A percentile compares a stretch with the other conserved stretches of the same genome.
These are phyloP conservation scores for Phyllosticta citribraziliensis DNA, from an alignment of 2,329 filamentous ascomycete species.

Conservation along the genomic window DNA sequence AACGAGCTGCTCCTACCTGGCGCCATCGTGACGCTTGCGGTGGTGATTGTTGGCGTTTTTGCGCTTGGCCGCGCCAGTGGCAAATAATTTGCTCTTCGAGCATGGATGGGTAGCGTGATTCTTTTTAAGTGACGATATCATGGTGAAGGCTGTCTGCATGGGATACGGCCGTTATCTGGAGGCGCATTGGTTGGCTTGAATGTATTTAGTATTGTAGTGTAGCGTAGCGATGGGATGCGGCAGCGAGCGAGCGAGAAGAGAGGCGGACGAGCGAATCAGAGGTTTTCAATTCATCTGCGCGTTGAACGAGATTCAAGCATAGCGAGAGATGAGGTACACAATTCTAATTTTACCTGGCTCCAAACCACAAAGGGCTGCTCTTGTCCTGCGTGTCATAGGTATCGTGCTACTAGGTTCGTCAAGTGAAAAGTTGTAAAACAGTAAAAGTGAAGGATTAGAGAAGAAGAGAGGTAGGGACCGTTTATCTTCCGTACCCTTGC, in stretches of 20 bases:
- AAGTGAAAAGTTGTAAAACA: neutral
- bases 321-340: neutral
- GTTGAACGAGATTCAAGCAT: neutral
- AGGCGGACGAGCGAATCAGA: neutral
- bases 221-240: neutral
- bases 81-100: conserved; percentile 12
- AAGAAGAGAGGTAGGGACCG: neutral
- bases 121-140: neutral
- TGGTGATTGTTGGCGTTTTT: conserved; percentile 90
- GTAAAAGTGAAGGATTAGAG: neutral
- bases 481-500: neutral
- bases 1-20: conserved; percentile 91
- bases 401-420: neutral
- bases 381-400: neutral
- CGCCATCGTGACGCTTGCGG: conserved; percentile 88
- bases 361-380: too few species aligned
- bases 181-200: neutral
- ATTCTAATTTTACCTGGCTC: too few species aligned
- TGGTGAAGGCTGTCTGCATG: neutral
- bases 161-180: neutral
- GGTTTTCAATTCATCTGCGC: neutral
- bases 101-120: neutral
- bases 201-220: neutral
- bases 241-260: neutral
- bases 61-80: conserved; percentile 61